phyloP scores from a whole-genome alignment of 805 yeast species.

The Metschnikowia kofuensis region DNA sequence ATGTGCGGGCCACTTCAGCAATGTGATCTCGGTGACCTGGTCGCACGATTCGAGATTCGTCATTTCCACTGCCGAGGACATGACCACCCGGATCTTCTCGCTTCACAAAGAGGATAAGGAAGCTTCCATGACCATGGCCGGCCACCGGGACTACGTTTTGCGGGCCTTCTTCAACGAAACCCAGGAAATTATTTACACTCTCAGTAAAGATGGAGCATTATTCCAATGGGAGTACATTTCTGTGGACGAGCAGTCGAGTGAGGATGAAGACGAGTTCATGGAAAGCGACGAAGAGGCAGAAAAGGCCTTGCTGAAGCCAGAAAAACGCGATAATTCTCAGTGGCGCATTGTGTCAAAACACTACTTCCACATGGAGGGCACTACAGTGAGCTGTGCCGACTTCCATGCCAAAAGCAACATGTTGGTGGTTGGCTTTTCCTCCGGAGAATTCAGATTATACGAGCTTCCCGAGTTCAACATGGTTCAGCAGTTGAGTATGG shows the following conservation, averaged over 20 bases:
- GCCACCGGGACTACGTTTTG: conserved; percentile 87
- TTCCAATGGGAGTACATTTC: conserved; percentile 85
- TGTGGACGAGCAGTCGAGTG: conserved; percentile 41
- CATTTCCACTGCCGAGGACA: conserved; percentile 81
- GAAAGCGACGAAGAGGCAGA: conserved; percentile 21
- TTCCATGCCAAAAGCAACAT: conserved; percentile 73
- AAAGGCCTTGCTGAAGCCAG: background rate
- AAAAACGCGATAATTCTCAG: conserved; percentile 2
- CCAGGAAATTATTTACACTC: conserved; percentile 87
- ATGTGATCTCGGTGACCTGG: conserved; percentile 79
- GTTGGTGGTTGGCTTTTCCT: conserved; percentile 82
- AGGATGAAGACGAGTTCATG: conserved; percentile 29
- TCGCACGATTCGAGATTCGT: conserved; percentile 87
- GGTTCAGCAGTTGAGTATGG: conserved; percentile 87
- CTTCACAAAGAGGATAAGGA: conserved; percentile 59
- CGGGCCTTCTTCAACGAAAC: conserved; percentile 83
- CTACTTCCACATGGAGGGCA: conserved; percentile 66
- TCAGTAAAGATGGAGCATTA: conserved; percentile 92
- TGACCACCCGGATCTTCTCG: conserved; percentile 84
- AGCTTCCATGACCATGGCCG: conserved; percentile 84
- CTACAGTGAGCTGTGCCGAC: conserved; percentile 70
- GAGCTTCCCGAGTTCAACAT: conserved; percentile 79
- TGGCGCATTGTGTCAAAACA: conserved; percentile 86
- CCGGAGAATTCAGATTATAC: conserved; percentile 88
- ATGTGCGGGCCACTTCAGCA: conserved; percentile 90